Evolutionary conservation across 371 early-diverging fungal genomes (phyloP), one percentile per base, ranked within the genome.

Genomic region (Dichotomocladium elegans): DNA sequence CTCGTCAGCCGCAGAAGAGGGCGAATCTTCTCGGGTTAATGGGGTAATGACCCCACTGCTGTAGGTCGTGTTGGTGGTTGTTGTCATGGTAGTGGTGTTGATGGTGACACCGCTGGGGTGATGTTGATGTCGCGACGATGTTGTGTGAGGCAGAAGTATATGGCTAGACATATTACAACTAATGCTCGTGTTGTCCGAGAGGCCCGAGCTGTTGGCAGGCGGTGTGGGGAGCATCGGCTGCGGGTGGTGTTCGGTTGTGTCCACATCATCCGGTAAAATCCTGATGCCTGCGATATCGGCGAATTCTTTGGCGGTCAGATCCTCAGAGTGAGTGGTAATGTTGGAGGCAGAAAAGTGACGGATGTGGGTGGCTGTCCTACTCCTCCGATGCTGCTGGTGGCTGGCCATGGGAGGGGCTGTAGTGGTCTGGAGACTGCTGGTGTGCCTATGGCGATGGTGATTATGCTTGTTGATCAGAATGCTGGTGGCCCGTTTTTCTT

Each of bases 241-340:
- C 43, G 19, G 43, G 12, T 43, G 19, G 14, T 4, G 19, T 43
- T 43, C 25, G 41, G 51, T 54, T 27, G 12, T 51, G 19, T 11
- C 48, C 35, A 29, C 19, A 24, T 48, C 49, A 12, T 74, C 75
- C 31, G 70, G 58, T 27, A 69, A 35, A 45, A 75, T 75, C 15
- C 59, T 57, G 49, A 74, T 74, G n/a, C 75, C 75, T 14, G 67
- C 66, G 12, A 71, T 61, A 41, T 71, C 75, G 41, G 75, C 75
- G 58, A 74, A 74, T 55, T 74, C 72, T 50, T 71, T 68, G 12
- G 75, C 66, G 2, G 75, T 74, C 22, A 74, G 35, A 40, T 71
- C 65, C 33, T 71, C 75, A 6, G 75, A 74, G 46, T 74, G 65
- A 8, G 70, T 68, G 3, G 75, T 74, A 34, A 74, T 68, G 37